Base-by-base conservation (phyloP, 257 asterid species). In the Prunella vulgaris region DNA sequence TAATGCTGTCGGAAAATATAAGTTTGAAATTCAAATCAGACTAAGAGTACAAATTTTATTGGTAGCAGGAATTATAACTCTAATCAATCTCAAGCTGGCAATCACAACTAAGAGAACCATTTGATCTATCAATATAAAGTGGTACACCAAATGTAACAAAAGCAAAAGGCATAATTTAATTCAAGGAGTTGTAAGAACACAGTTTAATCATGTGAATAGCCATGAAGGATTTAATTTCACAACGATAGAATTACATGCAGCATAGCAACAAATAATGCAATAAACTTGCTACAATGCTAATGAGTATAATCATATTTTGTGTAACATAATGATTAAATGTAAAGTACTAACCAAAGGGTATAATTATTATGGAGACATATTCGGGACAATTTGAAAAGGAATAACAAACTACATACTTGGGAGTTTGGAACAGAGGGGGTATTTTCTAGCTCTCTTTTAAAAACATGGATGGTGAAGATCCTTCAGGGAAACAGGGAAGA, bases 1-100 rank as follows among this genome's bases (percentile, higher is more conserved):
- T 70, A 59, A 89, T 84, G 64, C 97, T 93, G 86, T 61, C 75
- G 64, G 32, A 66, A 57, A 57, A 69, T 35, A 65, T 12, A 68
- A 67, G 22, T 58, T 22, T 53, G 62, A 59, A 33, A 64, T 15
- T 33, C 14, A 52, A 24, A 62, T 33, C 14, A 52, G 15, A 62
- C 30, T n/a, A 60, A 60, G 52, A 17, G 15, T 14, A 48, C 27
- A 13, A 14, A 52, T 18, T 32, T 32, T 18, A 58, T 37, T 22
- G 22, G 52, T 10, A 69, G 61, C 33, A 64, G 12, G 28, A 32
- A 60, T 52, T 48, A 44, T 61, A 18, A 44, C 64, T 28, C 2
- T 5, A 15, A 64, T 35, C 46, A 21, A 42, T 56, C 42, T 59
- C 20, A 17, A 42, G 58, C 48, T 20, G 21, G 27, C 62, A 35